A percentile compares a stretch with the other conserved stretches of the same genome.
phyloP scores from a whole-genome alignment of 2,329 filamentous ascomycete genomes.

The Emergomyces orientalis region DNA sequence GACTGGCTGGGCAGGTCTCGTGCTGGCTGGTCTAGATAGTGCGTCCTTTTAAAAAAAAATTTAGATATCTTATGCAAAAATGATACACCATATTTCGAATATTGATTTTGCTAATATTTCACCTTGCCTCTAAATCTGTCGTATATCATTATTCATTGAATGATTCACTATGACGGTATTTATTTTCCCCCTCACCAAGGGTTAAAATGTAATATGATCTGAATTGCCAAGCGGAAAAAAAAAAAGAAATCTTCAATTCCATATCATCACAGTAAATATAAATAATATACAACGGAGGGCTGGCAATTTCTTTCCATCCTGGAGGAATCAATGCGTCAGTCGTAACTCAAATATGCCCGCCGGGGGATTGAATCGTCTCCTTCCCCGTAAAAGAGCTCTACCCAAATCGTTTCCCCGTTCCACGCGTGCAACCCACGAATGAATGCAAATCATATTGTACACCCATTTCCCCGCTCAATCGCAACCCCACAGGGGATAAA shows the following conservation, averaged over 20 bases:
- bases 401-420: no score
- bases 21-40: background rate
- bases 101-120: constrained; percentile 10
- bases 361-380: background rate
- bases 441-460: background rate
- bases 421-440: no score
- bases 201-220: background rate
- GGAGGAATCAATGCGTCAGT: background rate
- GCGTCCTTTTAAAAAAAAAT: background rate
- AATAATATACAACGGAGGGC: background rate
- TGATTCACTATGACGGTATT: background rate
- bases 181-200: background rate
- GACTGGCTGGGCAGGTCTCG: background rate
- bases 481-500: background rate
- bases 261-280: background rate
- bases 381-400: background rate
- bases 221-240: background rate
- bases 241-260: background rate
- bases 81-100: constrained; percentile 5
- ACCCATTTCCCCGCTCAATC: background rate
- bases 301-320: background rate
- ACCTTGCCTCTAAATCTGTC: background rate
- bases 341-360: background rate
- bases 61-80: no score
- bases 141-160: constrained; percentile 15